Evolutionary conservation across 208 protist species (phyloP).

Genomic region (Crithidia fasciculata): DNA sequence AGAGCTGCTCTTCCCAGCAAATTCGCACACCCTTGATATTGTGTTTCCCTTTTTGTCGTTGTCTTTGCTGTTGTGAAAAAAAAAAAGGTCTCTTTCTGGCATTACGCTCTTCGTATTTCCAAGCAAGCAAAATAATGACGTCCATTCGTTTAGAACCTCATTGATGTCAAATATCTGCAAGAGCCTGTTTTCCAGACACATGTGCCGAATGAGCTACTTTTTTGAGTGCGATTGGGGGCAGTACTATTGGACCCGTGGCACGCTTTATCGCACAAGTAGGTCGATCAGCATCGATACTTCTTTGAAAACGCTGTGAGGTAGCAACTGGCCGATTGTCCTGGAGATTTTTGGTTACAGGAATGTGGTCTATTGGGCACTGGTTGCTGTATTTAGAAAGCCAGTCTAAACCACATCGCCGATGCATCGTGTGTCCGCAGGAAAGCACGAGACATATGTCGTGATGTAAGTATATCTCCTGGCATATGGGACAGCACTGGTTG

Average conservation of each 20-base stretch:
- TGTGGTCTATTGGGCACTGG: constrained; percentile 71
- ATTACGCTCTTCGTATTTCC: too few species aligned
- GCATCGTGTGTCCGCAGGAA: constrained; percentile 79
- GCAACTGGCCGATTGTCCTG: background rate
- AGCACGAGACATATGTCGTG: constrained; percentile 55
- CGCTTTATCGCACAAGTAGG: background rate
- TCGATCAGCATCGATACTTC: background rate
- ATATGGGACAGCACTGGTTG: constrained; percentile 60
- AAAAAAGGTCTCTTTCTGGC: too few species aligned
- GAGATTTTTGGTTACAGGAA: background rate
- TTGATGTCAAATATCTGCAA: background rate
- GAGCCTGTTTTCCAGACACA: background rate
- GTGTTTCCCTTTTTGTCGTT: too few species aligned
- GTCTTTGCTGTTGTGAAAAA: too few species aligned
- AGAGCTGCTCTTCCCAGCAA: too few species aligned
- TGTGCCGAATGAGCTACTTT: background rate
- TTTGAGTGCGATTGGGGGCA: background rate
- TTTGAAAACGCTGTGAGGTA: background rate
- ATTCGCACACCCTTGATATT: too few species aligned
- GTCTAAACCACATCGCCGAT: constrained; percentile 52
- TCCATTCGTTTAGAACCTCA: background rate
- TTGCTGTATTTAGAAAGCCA: constrained; percentile 75
- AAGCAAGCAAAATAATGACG: too few species aligned
- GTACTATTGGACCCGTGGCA: background rate
- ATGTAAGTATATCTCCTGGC: constrained; percentile 47